These are phyloP conservation scores for Parietichytrium sp. DNA, from an alignment of 108 stramenopile genomes.

Conservation along the genomic window DNA sequence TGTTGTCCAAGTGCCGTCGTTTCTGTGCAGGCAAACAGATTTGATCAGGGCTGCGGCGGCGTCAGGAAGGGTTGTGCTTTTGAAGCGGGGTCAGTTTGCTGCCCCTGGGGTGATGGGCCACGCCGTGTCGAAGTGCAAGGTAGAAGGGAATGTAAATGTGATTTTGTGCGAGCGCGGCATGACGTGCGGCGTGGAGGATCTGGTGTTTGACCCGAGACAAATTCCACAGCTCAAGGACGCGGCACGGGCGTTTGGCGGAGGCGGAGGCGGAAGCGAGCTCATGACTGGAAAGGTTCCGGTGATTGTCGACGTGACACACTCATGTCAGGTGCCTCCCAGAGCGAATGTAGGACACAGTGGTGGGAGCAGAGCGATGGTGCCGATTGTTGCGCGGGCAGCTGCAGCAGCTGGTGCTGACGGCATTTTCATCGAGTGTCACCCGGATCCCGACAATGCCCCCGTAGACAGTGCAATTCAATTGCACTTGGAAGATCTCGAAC, in stretches of 20 bases:
- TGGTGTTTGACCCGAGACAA: slow-evolving; percentile 5
- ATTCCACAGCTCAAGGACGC: no score
- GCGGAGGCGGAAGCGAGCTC: no score
- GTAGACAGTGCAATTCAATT: neutral
- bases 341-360: neutral
- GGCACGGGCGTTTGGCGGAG: no score
- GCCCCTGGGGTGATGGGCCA: slow-evolving; percentile 17
- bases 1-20: neutral
- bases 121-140: slow-evolving; percentile 14
- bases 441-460: neutral
- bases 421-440: slow-evolving; percentile 26
- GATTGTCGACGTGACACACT: slow-evolving; percentile 16
- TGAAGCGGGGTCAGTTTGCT: slow-evolving; percentile 25
- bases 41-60: neutral
- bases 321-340: neutral
- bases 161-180: slow-evolving; percentile 28
- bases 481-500: neutral
- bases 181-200: slow-evolving; percentile 8
- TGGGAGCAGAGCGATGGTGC: neutral
- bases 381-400: neutral
- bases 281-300: no score
- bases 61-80: neutral
- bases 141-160: neutral
- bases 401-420: slow-evolving; percentile 21
- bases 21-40: slow-evolving; percentile 19